phyloP scores from a whole-genome alignment of 23 red algal genomes.

The Gracilaria domingensis region DNA sequence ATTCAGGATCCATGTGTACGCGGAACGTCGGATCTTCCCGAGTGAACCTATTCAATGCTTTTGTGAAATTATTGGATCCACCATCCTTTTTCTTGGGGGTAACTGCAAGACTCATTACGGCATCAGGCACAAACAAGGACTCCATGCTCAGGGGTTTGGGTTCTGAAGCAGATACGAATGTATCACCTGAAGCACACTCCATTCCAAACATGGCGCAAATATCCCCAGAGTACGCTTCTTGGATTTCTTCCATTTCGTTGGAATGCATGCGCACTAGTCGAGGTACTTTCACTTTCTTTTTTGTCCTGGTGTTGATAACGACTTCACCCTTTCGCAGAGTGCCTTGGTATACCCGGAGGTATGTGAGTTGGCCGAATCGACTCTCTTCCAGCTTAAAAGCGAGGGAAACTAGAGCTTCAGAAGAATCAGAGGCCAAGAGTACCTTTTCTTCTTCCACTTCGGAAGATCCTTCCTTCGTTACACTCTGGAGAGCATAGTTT shows the following conservation, averaged over 20 bases:
- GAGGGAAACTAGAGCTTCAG: constrained; percentile 76
- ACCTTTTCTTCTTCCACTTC: constrained; percentile 66
- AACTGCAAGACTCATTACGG: constrained; percentile 93
- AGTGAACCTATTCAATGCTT: constrained; percentile 87
- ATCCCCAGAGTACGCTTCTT: constrained; percentile 87
- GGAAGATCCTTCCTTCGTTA: constrained; percentile 41
- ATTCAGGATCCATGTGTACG: constrained; percentile 89
- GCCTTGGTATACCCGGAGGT: constrained; percentile 96
- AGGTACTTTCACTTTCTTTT: constrained; percentile 92
- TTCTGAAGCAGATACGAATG: constrained; percentile 82
- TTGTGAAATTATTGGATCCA: constrained; percentile 74
- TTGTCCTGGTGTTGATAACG: constrained; percentile 87
- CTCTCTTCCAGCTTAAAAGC: constrained; percentile 99
- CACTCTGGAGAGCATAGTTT: constrained; percentile 63
- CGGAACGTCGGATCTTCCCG: constrained; percentile 98
- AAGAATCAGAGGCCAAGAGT: constrained; percentile 61
- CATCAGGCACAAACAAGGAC: constrained; percentile 92
- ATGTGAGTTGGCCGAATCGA: constrained; percentile 97
- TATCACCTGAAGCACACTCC: constrained; percentile 97
- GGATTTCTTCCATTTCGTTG: constrained; percentile 96
- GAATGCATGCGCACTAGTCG: constrained; percentile 95
- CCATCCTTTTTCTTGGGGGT: constrained; percentile 68
- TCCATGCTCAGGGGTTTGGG: constrained; percentile 83
- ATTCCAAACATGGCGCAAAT: constrained; percentile 99
- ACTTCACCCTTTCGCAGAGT: constrained; percentile 78